Evolutionary conservation across 2,329 filamentous ascomycete species (phyloP), one percentile per base, ranked within the genome.

Genomic region (Colletotrichum sp.): DNA sequence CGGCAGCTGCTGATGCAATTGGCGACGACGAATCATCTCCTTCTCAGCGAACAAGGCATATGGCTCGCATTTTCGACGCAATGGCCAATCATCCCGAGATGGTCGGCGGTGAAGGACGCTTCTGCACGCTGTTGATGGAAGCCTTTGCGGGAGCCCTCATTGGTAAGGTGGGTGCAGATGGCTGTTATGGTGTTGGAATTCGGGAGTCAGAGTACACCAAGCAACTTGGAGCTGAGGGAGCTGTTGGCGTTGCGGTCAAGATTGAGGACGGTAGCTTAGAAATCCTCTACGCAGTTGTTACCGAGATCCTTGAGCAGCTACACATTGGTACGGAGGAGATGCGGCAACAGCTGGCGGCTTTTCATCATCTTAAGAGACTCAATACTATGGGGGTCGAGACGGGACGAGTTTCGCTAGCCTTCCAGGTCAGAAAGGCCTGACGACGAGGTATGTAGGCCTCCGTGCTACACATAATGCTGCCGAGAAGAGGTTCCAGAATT

Each of bases 81-180:
- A 90, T 89, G 87, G 73, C 80, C 1, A 62, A 52, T 3, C 78
- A 88, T 71, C 86, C 87, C 0, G 85, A 88, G 13, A 80, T 88
- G 72, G 85, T 89, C 2, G 88, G 81, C 0, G 88, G 89, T 1
- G 83, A 87, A 9, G 84, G 81, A 0, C 81, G 88, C 1, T 90
- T 90, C 77, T 89, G 88, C 65, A 90, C 88, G 0, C 77, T 78
- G 9, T 80, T 90, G 3, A 88, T 89, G 87, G 32, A 71, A 12
- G 79, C 80, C 3, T 89, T 85, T 68, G 59, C 77, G 3, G 86
- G 85, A 0, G 32, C 74, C 0, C 68, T 89, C 0, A 83, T 89
- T 49, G 88, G 88, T 2, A 90, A 90, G 76, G 57, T 89, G 4
- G 88, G 88, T 0, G 88, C 88, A 0, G 88, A 89, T 77, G 88